Evolutionary conservation across 2,329 filamentous ascomycete genomes (phyloP).

Genomic region (Curvularia sp.): DNA sequence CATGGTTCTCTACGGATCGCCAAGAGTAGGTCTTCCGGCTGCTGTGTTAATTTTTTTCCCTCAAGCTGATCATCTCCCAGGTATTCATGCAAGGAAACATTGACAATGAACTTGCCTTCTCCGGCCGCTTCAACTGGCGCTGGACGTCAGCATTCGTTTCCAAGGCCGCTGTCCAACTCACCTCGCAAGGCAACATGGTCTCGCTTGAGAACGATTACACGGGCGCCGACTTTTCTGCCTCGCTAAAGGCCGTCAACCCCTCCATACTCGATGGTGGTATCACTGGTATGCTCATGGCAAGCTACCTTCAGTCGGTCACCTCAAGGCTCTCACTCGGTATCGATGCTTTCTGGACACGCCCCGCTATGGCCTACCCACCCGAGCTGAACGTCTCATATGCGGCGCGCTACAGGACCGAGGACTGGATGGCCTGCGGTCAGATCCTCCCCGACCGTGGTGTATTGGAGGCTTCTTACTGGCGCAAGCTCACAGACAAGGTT

Average conservation of each 20-base stretch:
- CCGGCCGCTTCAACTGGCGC: constrained; percentile 90
- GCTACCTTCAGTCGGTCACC: constrained; percentile 93
- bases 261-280: constrained; percentile 88
- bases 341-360: constrained; percentile 92
- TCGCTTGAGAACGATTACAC: constrained; percentile 96
- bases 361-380: constrained; percentile 82
- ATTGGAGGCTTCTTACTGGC: constrained; percentile 88
- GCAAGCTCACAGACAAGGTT: constrained; percentile 88
- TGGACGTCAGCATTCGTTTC: constrained; percentile 81
- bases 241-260: constrained; percentile 94
- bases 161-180: constrained; percentile 87
- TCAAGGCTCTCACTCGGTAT: constrained; percentile 85
- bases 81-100: constrained; percentile 94
- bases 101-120: constrained; percentile 89
- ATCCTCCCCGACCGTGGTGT: constrained; percentile 86
- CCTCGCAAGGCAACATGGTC: constrained; percentile 85
- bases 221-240: constrained; percentile 90
- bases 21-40: constrained; percentile 69
- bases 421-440: constrained; percentile 93
- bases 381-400: constrained; percentile 90
- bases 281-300: constrained; percentile 94
- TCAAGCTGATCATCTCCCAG: constrained; percentile 57
- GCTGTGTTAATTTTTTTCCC: constrained; percentile 4
- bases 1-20: constrained; percentile 89
- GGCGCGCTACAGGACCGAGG: constrained; percentile 85